Evolutionary conservation across 1,139 yeast genomes (phyloP).

Genomic region (Oligophagozyma castellii): DNA sequence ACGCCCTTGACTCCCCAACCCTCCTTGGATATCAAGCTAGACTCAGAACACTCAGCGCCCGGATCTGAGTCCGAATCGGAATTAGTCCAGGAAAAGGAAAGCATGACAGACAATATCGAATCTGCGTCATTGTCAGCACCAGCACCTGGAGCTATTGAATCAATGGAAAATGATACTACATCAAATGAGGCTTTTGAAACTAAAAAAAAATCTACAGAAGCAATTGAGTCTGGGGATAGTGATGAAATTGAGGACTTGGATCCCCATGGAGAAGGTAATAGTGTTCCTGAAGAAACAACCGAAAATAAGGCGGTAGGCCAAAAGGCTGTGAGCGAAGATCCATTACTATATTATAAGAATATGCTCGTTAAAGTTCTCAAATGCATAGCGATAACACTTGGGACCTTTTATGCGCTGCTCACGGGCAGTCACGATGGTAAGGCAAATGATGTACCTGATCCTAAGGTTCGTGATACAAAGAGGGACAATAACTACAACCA

Average conservation of each 20-base stretch:
- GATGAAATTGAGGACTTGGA: neutral
- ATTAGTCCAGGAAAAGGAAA: too few relatives aligned
- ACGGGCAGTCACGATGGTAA: too few relatives aligned
- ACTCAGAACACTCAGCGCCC: too few relatives aligned
- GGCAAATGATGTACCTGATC: too few relatives aligned
- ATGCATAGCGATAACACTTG: neutral
- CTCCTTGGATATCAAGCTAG: slow-evolving; percentile 2
- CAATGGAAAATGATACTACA: neutral
- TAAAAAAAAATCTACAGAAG: neutral
- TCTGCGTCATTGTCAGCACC: neutral
- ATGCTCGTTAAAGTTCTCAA: slow-evolving; percentile 7
- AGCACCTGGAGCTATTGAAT: neutral
- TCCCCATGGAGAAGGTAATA: neutral
- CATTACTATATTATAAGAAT: too few relatives aligned
- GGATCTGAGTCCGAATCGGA: too few relatives aligned
- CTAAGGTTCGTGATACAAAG: too few relatives aligned
- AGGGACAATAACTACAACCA: too few relatives aligned
- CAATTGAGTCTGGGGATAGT: neutral
- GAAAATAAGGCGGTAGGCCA: slow-evolving; percentile 1
- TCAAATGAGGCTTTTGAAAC: too few relatives aligned
- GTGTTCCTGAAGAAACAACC: neutral
- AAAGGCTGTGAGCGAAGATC: slow-evolving; percentile 1
- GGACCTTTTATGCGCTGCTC: too few relatives aligned
- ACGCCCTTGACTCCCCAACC: slow-evolving; percentile 10
- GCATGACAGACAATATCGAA: neutral